Evolutionary conservation across 805 yeast species (phyloP), one percentile per base, ranked within the genome.

Genomic region (Candida adriatica): DNA sequence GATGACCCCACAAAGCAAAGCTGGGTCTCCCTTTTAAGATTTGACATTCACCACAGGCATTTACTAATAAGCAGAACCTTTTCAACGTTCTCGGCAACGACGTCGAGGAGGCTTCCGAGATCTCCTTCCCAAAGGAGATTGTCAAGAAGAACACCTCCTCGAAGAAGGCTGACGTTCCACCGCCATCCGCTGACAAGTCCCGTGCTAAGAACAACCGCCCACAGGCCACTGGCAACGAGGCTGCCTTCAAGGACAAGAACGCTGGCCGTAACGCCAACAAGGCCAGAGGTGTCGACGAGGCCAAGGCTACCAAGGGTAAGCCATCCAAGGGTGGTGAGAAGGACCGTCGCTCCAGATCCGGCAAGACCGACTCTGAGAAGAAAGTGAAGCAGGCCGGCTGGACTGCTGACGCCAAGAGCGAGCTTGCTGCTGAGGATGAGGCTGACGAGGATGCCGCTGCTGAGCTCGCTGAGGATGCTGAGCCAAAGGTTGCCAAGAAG

Each of bases 331-430:
- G 61, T 63, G 51, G 61, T 65, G 56, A 49, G 44, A 48, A 58
- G 45, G 97, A 90, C 76, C 92, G 94, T 66, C 92, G 78, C 57
- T 75, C 90, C 47, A 83, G 82, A 71, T 58, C 84, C 46, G 85
- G 80, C 56, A 84, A 82, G 72, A 61, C 75, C 53, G 96, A 87
- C 69, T 69, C 95, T 50, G 74, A 71, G 50, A 88, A 86, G 79
- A 79, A 81, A 63, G 72, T 80, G 55, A 74, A 70, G 61, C 79
- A 78, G 65, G 57, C 58, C 29, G 88, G 87, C 47, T 85, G 95
- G 90, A 94, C 95, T 58, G 85, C 79, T 57, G 75, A 79, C 62
- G 72, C 73, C 55, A 66, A 68, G 54, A 70, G 67, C 58, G 84
- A 78, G 70, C 75, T 70, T 59, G 81, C 66, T 46, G 83, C 73